Evolutionary conservation across 2,329 filamentous ascomycete genomes (phyloP).

Genomic region (Penicillium sclerotigenum): DNA sequence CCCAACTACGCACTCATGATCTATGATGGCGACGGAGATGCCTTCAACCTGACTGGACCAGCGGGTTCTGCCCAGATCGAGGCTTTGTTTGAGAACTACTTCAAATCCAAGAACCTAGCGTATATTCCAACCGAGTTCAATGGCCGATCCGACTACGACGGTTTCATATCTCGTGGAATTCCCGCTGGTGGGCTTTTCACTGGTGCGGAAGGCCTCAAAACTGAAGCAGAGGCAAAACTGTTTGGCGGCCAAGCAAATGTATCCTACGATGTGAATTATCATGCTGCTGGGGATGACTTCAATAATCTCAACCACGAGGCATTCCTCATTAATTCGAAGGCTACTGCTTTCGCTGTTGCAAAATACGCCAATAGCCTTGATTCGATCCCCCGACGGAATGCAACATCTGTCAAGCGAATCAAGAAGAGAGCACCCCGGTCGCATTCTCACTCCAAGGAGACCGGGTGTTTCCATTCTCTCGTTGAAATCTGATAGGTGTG

Average conservation of each 20-base stretch:
- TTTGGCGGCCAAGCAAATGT: constrained; percentile 69
- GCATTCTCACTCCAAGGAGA: constrained; percentile 17
- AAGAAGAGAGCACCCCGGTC: constrained; percentile 6
- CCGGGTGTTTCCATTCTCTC: constrained; percentile 24
- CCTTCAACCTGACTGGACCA: constrained; percentile 55
- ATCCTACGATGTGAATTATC: constrained; percentile 58
- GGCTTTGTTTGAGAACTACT: constrained; percentile 66
- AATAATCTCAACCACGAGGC: constrained; percentile 50
- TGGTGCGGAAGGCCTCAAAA: constrained; percentile 75
- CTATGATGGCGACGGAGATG: constrained; percentile 47
- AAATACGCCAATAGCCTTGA: constrained; percentile 26
- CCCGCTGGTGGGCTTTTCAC: constrained; percentile 74
- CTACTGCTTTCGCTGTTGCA: constrained; percentile 28
- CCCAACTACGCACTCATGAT: constrained; percentile 58
- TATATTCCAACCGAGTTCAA: constrained; percentile 72
- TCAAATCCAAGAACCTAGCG: constrained; percentile 58
- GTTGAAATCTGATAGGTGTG: constrained; percentile 10
- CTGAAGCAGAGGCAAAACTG: constrained; percentile 58
- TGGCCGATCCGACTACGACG: constrained; percentile 75
- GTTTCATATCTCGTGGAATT: constrained; percentile 70
- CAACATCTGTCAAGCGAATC: background rate
- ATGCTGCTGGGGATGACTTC: constrained; percentile 52
- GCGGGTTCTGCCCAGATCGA: constrained; percentile 67
- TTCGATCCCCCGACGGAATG: constrained; percentile 18
- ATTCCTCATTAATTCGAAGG: constrained; percentile 27